Conservation (phyloP, 257 asterid genomes). For the Cruciata laevipes region DNA sequence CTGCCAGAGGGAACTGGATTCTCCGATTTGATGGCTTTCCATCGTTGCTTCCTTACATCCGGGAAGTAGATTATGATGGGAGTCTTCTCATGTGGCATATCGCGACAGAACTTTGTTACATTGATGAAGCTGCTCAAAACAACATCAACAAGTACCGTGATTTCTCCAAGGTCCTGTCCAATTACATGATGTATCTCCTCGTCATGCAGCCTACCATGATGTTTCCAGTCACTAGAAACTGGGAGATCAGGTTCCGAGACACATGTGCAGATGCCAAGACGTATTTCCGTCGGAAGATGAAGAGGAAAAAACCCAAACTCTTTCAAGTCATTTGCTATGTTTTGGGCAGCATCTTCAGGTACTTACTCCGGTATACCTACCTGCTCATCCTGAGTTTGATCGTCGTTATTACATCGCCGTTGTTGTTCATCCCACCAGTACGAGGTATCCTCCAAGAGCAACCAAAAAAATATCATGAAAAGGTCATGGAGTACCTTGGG, state of each 20-base stretch:
- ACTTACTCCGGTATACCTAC: not conserved
- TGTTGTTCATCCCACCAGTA: not conserved
- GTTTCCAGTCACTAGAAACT: slow-evolving; percentile 48
- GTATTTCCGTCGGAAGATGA: slow-evolving; percentile 14
- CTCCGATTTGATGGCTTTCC: slow-evolving; percentile 21
- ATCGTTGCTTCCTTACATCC: slow-evolving; percentile 20
- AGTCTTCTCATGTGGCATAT: slow-evolving; percentile 50
- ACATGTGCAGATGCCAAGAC: slow-evolving; percentile 43
- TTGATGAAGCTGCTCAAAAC: not conserved
- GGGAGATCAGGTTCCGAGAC: slow-evolving; percentile 44
- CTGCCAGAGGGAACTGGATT: slow-evolving; percentile 42
- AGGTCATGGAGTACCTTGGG: slow-evolving; percentile 5
- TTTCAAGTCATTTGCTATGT: slow-evolving; percentile 10
- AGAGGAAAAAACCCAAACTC: slow-evolving; percentile 8
- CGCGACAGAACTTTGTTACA: slow-evolving; percentile 51
- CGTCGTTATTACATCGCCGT: slow-evolving; percentile 9
- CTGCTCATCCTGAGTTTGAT: slow-evolving; percentile 1
- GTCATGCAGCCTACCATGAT: slow-evolving; percentile 49
- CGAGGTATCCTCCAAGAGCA: not conserved
- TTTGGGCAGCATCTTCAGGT: slow-evolving; percentile 12
- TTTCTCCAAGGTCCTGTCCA: slow-evolving; percentile 42
- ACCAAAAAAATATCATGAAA: not conserved
- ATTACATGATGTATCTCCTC: slow-evolving; percentile 50
- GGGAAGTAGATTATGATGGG: slow-evolving; percentile 37
- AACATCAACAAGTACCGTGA: not conserved